Conservation (phyloP, 352 stramenopile species). For the Phytophthora sp. region DNA sequence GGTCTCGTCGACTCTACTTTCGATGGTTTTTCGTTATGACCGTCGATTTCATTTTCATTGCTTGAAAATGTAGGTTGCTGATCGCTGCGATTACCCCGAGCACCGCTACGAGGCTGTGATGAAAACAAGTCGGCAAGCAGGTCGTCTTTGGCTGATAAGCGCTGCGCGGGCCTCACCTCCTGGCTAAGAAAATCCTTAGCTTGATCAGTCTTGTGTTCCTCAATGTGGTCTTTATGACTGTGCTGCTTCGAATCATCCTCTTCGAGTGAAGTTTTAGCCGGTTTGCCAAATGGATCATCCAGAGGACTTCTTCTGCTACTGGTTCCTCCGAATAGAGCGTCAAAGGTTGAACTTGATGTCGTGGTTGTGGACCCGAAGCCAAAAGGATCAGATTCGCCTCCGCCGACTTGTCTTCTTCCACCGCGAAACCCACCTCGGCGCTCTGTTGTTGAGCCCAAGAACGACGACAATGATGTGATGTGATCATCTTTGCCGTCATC, state of each 20-base stretch:
- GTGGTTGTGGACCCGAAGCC: constrained; percentile 4
- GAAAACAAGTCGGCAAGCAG: constrained; percentile 47
- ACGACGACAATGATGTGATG: constrained; percentile 32
- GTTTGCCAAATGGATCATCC: constrained; percentile 23
- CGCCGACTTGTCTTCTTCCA: constrained; percentile 15
- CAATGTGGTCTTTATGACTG: neutral
- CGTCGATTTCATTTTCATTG: neutral
- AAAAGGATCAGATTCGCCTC: constrained; percentile 18
- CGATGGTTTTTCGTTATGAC: constrained; percentile 1
- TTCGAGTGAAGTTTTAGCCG: neutral
- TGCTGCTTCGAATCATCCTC: neutral
- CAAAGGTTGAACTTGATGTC: constrained; percentile 25
- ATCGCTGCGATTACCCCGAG: constrained; percentile 2
- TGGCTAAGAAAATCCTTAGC: neutral
- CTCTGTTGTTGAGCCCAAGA: constrained; percentile 22
- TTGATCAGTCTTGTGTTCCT: neutral
- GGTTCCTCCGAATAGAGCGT: constrained; percentile 34
- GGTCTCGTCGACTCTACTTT: neutral
- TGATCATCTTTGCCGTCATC: constrained; percentile 16
- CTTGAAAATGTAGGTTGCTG: constrained; percentile 2
- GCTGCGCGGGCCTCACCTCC: neutral
- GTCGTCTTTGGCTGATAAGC: constrained; percentile 45
- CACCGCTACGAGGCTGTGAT: constrained; percentile 8
- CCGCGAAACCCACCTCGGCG: constrained; percentile 30
- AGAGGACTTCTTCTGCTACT: constrained; percentile 16